phyloP scores from a whole-genome alignment of 495 filamentous ascomycete genomes.

The Penicillium manginii region DNA sequence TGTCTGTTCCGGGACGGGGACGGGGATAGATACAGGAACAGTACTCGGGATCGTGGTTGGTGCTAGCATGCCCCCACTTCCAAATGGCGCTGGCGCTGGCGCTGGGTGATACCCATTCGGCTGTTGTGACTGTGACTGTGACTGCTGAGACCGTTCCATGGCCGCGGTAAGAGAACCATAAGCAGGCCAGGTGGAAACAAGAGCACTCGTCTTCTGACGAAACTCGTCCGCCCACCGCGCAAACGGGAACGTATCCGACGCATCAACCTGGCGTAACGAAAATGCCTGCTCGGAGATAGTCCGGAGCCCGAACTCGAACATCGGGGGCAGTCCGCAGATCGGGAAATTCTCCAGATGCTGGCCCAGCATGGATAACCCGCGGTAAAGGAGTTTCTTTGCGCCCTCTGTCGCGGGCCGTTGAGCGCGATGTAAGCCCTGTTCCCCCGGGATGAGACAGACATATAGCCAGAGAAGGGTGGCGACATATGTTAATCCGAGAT shows the following conservation, averaged over 20 bases:
- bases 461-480: constrained; percentile 52
- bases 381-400: constrained; percentile 48
- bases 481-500: constrained; percentile 50
- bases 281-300: constrained; percentile 46
- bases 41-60: neutral
- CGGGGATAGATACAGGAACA: neutral
- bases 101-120: constrained; percentile 15
- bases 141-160: constrained; percentile 39
- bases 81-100: neutral
- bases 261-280: constrained; percentile 38
- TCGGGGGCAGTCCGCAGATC: constrained; percentile 50
- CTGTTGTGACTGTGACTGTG: neutral
- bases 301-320: constrained; percentile 47
- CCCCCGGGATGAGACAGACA: constrained; percentile 39
- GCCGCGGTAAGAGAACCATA: constrained; percentile 38
- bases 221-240: constrained; percentile 44
- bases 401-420: constrained; percentile 47
- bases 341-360: constrained; percentile 53
- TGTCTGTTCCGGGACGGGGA: constrained; percentile 4
- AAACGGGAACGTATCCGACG: constrained; percentile 42
- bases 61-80: neutral
- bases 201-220: constrained; percentile 32
- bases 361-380: constrained; percentile 46
- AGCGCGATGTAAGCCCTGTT: constrained; percentile 37
- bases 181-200: constrained; percentile 41